A percentile compares a stretch with the other conserved stretches of the same genome.
Conservation (phyloP, 441 rosid genomes). For the Raphanus hybrid region DNA sequence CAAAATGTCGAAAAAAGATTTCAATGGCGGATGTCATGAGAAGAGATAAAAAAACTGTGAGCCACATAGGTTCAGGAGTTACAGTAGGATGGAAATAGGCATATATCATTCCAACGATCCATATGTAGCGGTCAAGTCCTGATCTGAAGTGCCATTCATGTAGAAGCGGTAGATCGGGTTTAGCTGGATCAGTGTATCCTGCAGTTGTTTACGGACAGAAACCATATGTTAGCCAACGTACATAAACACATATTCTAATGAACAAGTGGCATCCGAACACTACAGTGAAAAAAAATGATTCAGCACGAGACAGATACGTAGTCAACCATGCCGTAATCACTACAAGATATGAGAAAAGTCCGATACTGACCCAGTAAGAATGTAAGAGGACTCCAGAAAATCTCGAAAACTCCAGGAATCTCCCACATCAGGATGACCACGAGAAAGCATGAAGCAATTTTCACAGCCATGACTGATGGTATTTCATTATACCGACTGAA, state of each 20-base stretch:
- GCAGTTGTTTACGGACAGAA: constrained; percentile 37
- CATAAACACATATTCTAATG: constrained; percentile 7
- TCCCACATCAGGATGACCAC: constrained; percentile 95
- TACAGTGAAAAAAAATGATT: neutral
- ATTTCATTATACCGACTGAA: constrained; percentile 87
- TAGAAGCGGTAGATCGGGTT: constrained; percentile 77
- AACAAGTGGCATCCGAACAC: constrained; percentile 8
- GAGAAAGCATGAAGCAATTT: constrained; percentile 83
- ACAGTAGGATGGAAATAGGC: constrained; percentile 97
- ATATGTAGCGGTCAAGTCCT: constrained; percentile 98
- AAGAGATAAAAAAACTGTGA: neutral
- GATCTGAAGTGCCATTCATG: constrained; percentile 99
- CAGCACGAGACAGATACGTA: constrained; percentile 1
- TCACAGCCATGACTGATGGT: constrained; percentile 83
- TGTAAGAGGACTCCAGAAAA: constrained; percentile 85
- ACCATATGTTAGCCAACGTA: constrained; percentile 18
- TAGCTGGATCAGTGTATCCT: constrained; percentile 97
- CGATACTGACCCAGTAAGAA: constrained; percentile 73
- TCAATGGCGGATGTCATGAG: constrained; percentile 9
- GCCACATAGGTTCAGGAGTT: constrained; percentile 34
- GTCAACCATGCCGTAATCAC: neutral
- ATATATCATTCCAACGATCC: constrained; percentile 98
- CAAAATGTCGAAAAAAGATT: constrained; percentile 25
- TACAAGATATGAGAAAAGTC: neutral
- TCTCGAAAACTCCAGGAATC: constrained; percentile 87